Base-by-base conservation (phyloP, 2,329 filamentous ascomycete genomes). In the Curvularia verruculosa region DNA sequence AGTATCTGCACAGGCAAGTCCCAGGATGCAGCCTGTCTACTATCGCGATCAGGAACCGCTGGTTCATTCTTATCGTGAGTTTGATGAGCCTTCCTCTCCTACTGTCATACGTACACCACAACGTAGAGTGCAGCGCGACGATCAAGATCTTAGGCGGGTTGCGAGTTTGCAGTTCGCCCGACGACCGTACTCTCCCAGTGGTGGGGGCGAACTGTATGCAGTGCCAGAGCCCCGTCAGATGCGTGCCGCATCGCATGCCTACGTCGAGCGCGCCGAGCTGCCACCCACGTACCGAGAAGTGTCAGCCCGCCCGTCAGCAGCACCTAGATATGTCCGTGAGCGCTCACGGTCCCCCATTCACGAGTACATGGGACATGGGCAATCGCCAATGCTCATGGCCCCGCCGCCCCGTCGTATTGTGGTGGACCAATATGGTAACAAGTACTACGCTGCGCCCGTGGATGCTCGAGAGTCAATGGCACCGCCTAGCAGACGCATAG, bases 391-490 rank as follows among this genome's bases (percentile, higher is more conserved):
- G 36, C 60, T 66, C 75, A 81, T 84, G 78, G 71, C 73, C 47
- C 77, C 75, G 9, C 73, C 84, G 8, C 73, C 84, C 18, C 81
- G 87, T 53, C 86, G 88, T 59, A 89, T 96, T 61, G 83, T 96
- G 31, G 82, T 96, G 52, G 93, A 97, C 76, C 87, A 90, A 60
- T 91, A 88, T 75, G 92, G 92, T 39, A 90, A 91, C 72, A 87
- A 91, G 72, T 97, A 93, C 77, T 85, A 85, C 59, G 85, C 86
- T 61, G 80, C 82, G 40, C 76, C 83, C 18, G 63, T 74, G 52
- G 75, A 80, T 18, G 69, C 81, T 19, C 78, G 84, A 45, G 84
- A 84, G 48, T 87, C 85, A 7, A 79, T 83, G 15, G 84, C 82
- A 4, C 81, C 84, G 39, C 78, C 82, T 34, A 70, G 68, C 28